Conservation (phyloP, 108 stramenopile species). For the Craspedostauros australis region DNA sequence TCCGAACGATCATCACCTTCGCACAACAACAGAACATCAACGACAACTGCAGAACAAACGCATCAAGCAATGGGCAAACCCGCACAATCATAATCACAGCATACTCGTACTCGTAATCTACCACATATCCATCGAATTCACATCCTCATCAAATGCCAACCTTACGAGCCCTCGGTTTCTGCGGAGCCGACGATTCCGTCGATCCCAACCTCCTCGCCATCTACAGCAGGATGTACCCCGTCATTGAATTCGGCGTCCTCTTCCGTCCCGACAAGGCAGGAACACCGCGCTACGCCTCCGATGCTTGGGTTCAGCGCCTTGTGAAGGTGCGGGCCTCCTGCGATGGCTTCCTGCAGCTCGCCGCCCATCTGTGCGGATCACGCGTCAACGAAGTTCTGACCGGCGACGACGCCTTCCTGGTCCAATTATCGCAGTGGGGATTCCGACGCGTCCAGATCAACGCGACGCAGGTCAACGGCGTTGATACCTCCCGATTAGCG, state of each 20-base stretch:
- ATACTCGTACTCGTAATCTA: too few relatives aligned
- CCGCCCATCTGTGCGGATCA: slow-evolving; percentile 87
- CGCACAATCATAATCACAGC: too few relatives aligned
- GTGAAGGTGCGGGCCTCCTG: slow-evolving; percentile 4
- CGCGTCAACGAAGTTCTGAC: slow-evolving; percentile 82
- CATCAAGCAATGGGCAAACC: too few relatives aligned
- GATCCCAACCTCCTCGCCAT: slow-evolving; percentile 59
- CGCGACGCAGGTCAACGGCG: slow-evolving; percentile 91
- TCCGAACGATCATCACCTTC: too few relatives aligned
- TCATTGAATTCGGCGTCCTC: slow-evolving; percentile 88
- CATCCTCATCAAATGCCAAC: slow-evolving; percentile 8
- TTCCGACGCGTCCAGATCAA: slow-evolving; percentile 92
- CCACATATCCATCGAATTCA: too few relatives aligned
- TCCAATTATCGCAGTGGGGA: slow-evolving; percentile 45
- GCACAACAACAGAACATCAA: too few relatives aligned
- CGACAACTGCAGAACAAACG: too few relatives aligned
- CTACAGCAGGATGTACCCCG: slow-evolving; percentile 54
- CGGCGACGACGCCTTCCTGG: slow-evolving; percentile 60
- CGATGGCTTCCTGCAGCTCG: slow-evolving; percentile 49
- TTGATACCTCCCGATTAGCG: slow-evolving; percentile 58
- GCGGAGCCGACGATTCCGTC: slow-evolving; percentile 91
- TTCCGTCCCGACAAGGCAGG: slow-evolving; percentile 93
- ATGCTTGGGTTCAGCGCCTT: slow-evolving; percentile 68
- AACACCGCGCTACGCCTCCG: slow-evolving; percentile 74
- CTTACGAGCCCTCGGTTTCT: slow-evolving; percentile 82